Evolutionary conservation across 805 yeast species (phyloP), one percentile per base, ranked within the genome.

Genomic region (Aciculoconidium aculeatum): DNA sequence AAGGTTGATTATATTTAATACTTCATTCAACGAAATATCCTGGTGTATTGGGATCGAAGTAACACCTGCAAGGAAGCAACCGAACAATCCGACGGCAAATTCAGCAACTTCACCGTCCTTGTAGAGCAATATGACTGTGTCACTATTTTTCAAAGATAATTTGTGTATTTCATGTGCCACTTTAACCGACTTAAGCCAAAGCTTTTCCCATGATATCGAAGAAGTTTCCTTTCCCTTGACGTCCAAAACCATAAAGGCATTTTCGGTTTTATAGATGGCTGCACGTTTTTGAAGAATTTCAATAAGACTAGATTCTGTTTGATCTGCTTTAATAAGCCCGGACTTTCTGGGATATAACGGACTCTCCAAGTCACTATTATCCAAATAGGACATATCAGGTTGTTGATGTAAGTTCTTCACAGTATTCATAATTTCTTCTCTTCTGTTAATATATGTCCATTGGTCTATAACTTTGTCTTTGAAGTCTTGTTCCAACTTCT

Each of bases 1-100:
- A 17, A 72, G 65, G 24, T 70, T 71, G 54, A 88, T 73, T 18
- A 88, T 80, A 36, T 75, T 77, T 9, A 75, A 67, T 36, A 87
- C 75, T 39, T 87, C 95, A 23, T 64, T 63, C 15, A 78, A 58
- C 17, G 80, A 79, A 15, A 76, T 70, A 31, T 77, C 82, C 35
- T 86, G 78, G 31, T 83, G 83, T 23, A 92, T 76, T 0, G 98
- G 98, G 4, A 92, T 90, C 0, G 97, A 97, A 2, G 92, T 88
- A 25, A 86, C 81, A 2, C 95, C 95, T 1, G 96, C 94, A 33
- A 90, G 62, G 41, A 90, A 84, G 49, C 96, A 88, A 5, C 96
- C 98, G 51, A 86, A 72, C 12, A 92, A 53, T 0, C 97, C 94
- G 1, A 83, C 74, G 0, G 84, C 72, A 51, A 88, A 90, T 39